Evolutionary conservation across 2,329 filamentous ascomycete species (phyloP).

Genomic region (Ascochyta koolunga): DNA sequence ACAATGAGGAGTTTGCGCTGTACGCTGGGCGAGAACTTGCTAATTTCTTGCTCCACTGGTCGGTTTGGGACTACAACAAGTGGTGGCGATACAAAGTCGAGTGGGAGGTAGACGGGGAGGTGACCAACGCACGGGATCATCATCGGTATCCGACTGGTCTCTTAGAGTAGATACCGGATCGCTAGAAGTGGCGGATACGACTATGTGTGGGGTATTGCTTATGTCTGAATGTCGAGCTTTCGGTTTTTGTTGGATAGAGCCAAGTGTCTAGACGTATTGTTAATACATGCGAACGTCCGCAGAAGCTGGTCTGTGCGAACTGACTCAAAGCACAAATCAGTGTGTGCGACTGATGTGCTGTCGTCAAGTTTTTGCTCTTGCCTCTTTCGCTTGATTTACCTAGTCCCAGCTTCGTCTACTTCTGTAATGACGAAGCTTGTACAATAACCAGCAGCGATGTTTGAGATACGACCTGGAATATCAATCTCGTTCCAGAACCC

Average conservation of each 20-base stretch:
- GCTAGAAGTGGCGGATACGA: background rate
- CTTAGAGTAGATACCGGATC: background rate
- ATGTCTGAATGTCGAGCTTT: background rate
- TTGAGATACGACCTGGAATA: constrained; percentile 27
- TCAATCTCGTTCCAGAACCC: constrained; percentile 39
- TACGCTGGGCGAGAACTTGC: constrained; percentile 14
- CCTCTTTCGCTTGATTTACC: background rate
- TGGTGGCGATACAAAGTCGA: constrained; percentile 14
- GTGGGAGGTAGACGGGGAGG: constrained; percentile 19
- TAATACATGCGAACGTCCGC: background rate
- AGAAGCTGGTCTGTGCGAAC: background rate
- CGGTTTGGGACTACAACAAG: constrained; percentile 18
- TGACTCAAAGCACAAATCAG: background rate
- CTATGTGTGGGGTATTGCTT: background rate
- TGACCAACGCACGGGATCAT: constrained; percentile 14
- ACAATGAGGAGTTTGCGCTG: constrained; percentile 17
- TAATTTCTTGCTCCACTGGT: constrained; percentile 9
- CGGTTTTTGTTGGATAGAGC: background rate
- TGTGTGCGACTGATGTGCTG: background rate
- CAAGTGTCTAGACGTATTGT: background rate
- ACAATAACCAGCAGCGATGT: constrained; percentile 36
- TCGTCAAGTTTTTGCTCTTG: background rate
- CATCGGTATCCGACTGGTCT: constrained; percentile 10
- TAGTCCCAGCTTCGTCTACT: background rate
- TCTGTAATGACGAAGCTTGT: constrained; percentile 37